Evolutionary conservation across 2,329 filamentous ascomycete genomes (phyloP), one percentile per base, ranked within the genome.

Genomic region (Exophiala mesophila): DNA sequence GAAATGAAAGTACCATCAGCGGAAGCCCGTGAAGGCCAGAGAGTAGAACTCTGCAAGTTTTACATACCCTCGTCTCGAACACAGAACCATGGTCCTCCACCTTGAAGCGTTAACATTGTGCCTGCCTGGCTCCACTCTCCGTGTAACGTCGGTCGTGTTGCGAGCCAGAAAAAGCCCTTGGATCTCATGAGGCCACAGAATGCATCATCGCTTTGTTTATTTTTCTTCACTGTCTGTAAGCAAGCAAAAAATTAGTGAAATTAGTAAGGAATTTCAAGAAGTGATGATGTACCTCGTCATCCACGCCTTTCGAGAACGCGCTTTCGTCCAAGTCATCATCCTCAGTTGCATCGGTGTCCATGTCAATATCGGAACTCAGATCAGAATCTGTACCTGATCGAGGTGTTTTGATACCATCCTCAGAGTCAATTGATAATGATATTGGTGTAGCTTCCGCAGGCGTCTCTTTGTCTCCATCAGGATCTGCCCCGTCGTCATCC

Each of bases 71-170:
- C 41, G 19, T 52, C 49, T 7, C 47, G 30, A 3, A 23, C 32
- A 28, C 49, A 52, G 59, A 83, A 83, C 73, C 81, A 68, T 8
- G 62, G 64, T 0, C 64, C 64, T 4, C 65, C 65, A 33, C 62
- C 64, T 15, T 63, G 59, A 2, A 68, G 49, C 0, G 66, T 70
- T 30, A 70, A 47, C 60, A 70, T 70, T 5, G 60, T 65, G 5
- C 67, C 66, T 5, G 67, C 67, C 55, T 70, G 67, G 20, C 61
- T 65, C 67, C 67, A 70, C 55, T 69, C 66, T 8, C 66, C 66
- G 30, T 66, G 66, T 34, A 68, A 61, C 29, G 57, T 57, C 2
- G 66, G 62, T 1, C 66, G 58, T 18, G 67, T 69, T 0, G 66
- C 58, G 2, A 69, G 59, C 66, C 66, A 70, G 54, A 68, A 64